Conservation (phyloP, 495 filamentous ascomycete species). For the Margaritispora aquatica region DNA sequence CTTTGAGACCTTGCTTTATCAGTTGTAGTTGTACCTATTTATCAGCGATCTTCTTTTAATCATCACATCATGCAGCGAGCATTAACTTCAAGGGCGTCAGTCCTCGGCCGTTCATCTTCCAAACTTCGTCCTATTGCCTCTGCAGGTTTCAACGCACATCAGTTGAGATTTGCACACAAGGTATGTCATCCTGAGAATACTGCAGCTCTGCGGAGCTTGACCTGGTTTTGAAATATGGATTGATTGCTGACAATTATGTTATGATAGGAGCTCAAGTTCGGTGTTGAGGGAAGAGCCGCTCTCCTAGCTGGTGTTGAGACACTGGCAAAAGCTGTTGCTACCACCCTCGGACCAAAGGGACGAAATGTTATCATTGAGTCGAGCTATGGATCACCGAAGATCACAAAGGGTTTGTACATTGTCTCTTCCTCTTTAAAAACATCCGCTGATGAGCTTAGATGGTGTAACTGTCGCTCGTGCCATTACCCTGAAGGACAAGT, state of each 20-base stretch:
- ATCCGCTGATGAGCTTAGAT: conserved; percentile 58
- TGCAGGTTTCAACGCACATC: conserved; percentile 58
- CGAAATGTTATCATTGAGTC: conserved; percentile 98
- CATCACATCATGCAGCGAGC: conserved; percentile 63
- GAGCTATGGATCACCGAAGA: conserved; percentile 95
- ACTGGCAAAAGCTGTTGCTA: conserved; percentile 91
- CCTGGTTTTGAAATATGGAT: background rate
- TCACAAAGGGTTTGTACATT: conserved; percentile 86
- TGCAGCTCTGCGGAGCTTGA: conserved; percentile 1
- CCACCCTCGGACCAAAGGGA: conserved; percentile 95
- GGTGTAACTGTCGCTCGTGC: conserved; percentile 93
- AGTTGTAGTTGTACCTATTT: background rate
- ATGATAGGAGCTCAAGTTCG: conserved; percentile 89
- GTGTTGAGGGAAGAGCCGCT: conserved; percentile 84
- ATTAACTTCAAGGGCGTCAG: conserved; percentile 56
- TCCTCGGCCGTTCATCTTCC: conserved; percentile 64
- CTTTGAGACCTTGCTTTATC: conserved; percentile 12
- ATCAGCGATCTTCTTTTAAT: conserved; percentile 22
- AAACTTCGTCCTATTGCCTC: conserved; percentile 36
- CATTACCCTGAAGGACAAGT: conserved; percentile 94
- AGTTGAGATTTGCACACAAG: conserved; percentile 93
- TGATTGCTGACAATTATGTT: conserved; percentile 13
- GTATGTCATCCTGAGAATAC: conserved; percentile 38
- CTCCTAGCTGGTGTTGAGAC: conserved; percentile 95
- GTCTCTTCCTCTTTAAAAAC: conserved; percentile 3